Percentiles rank a stretch among this genome's conserved stretches.
These are phyloP conservation scores for Agastache rugosa DNA, from an alignment of 257 asterid genomes.

Conservation along the genomic window DNA sequence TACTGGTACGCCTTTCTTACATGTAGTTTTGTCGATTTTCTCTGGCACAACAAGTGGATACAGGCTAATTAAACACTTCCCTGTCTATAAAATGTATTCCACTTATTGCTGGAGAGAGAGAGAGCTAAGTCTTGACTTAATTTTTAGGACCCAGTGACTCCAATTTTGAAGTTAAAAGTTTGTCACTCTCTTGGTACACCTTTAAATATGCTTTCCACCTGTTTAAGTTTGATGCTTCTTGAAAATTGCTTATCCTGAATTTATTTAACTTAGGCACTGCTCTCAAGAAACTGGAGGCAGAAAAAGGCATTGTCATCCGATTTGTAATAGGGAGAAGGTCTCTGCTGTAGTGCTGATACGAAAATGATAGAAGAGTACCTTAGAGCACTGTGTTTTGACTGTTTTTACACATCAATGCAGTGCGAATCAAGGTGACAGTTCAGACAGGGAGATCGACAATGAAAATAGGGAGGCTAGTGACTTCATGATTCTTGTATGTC, in stretches of 20 bases:
- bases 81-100: constrained; percentile 2
- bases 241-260: constrained; percentile 32
- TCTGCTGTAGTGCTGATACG: constrained; percentile 35
- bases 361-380: constrained; percentile 36
- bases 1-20: constrained; percentile 51
- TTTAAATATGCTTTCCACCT: constrained; percentile 3
- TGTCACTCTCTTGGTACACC: constrained; percentile 5
- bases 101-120: neutral
- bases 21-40: constrained; percentile 1
- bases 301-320: constrained; percentile 76
- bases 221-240: constrained; percentile 25
- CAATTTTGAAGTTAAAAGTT: neutral
- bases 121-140: neutral
- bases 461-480: constrained; percentile 73
- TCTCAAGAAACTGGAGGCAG: constrained; percentile 69
- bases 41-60: neutral
- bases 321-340: constrained; percentile 94
- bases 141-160: constrained; percentile 3
- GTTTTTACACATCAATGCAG: constrained; percentile 59
- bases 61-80: neutral
- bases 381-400: constrained; percentile 43
- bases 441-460: constrained; percentile 68
- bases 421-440: constrained; percentile 66
- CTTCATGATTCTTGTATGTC: constrained; percentile 82
- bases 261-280: constrained; percentile 56